Base-by-base conservation (phyloP, 495 filamentous ascomycete species). In the Tricharina praecox region DNA sequence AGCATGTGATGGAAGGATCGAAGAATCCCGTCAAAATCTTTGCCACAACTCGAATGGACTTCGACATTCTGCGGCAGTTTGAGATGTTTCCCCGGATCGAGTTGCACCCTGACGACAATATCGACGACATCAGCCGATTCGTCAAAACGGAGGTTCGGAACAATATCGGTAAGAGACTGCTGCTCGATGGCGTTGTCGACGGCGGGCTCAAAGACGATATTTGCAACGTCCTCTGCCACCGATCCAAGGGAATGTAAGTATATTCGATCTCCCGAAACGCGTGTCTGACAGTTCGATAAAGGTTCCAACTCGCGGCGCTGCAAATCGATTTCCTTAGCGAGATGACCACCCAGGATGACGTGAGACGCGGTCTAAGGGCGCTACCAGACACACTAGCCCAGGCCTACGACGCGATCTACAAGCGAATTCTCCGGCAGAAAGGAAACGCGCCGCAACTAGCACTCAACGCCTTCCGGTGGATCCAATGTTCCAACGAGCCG, bases 31-130 rank as follows among this genome's bases (percentile, higher is more conserved):
- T 58, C 3, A 58, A 58, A 18, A 28, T 58, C 1, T 56, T 58
- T 39, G 42, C 53, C 3, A 51, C 55, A 7, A 58, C 49, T 30
- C 51, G 55, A 26, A 45, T 53, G 15, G 53, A 58, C 16, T 4
- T 26, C 1, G 50, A 56, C 39, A 56, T 58, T 11, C 11, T 43
- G 7, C 8, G 5, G 13, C 36, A 39, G 36, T 21, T 39, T 16
- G 8, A 21, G 5, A 39, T 16, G 13, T 43, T 20, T 43, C 40
- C 40, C 20, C 4, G 40, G 10, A 43, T 43, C 24, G 40, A 43
- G 40, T 26, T 43, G 23, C 19, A 23, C 7, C 20, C 40, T n/a
- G 23, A 43, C 20, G 40, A 43, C 16, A 43, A 43, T 26, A 10
- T 43, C 40, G 24, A 25, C 40, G 40, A 43, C 23, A 43, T 43